Percentiles rank a stretch among this genome's conserved stretches.
Conservation (phyloP, 495 filamentous ascomycete species). For the Trypethelium eluteriae region DNA sequence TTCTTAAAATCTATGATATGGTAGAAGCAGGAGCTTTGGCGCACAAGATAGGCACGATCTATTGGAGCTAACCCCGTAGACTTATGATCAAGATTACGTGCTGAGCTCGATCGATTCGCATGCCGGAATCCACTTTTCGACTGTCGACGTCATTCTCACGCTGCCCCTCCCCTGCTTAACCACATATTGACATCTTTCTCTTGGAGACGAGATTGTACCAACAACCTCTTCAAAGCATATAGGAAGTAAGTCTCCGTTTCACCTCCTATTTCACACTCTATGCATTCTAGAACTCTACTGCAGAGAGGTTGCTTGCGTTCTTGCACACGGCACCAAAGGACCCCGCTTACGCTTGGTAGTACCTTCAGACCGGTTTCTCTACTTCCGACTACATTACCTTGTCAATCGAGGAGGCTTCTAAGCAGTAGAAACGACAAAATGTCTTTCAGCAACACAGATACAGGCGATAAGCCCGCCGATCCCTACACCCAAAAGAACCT, state of each 20-base stretch:
- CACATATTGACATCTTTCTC: not conserved
- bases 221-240: not conserved
- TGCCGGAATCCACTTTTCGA: slow-evolving; percentile 6
- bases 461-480: slow-evolving; percentile 54
- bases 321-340: not conserved
- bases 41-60: not conserved
- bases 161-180: not conserved
- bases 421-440: slow-evolving; percentile 28
- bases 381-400: not conserved
- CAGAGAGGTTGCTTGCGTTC: not conserved
- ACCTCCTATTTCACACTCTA: not conserved
- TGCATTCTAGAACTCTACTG: not conserved
- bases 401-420: not conserved
- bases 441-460: slow-evolving; percentile 54
- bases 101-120: not conserved
- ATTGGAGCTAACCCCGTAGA: not conserved
- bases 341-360: not conserved
- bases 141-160: slow-evolving; percentile 3
- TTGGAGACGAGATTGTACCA: not conserved
- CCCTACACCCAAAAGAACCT: slow-evolving; percentile 74
- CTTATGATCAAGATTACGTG: not conserved
- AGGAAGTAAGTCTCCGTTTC: not conserved
- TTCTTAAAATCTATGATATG: too few relatives aligned
- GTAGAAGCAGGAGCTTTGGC: too few relatives aligned
- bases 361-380: not conserved